Evolutionary conservation across 768 basidiomycete species (phyloP), one percentile per base, ranked within the genome.

Genomic region (Psilocybe subaeruginosa): DNA sequence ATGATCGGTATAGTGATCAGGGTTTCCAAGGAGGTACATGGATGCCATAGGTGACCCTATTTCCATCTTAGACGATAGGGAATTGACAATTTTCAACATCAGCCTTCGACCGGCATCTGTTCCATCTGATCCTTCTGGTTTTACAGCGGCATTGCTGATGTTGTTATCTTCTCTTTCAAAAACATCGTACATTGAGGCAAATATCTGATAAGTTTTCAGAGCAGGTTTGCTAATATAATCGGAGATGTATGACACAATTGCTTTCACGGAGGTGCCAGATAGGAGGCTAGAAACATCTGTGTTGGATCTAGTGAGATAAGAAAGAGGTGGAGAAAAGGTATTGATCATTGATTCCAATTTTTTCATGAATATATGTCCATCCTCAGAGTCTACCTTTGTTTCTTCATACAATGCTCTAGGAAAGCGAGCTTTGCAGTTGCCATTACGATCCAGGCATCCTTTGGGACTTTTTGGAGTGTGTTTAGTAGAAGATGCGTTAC

Each of bases 251-350:
- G 70, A 67, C 0, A 76, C 62, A 2, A 76, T 64, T 8, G 74
- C 72, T 35, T 76, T 74, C 1, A 79, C 64, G 1, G 72, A 66
- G 2, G 74, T 77, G 0, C 77, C 74, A 3, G 74, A 77, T 8
- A 72, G 49, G 3, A 78, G 54, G 54, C 53, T 54, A 4, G 33
- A 4, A 8, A 54, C 53, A 54, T 54, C 53, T 14, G 50, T 30
- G 33, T 52, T 52, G 3, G 19, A 30, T 7, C 50, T 9, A 23
- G 23, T 23, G 23, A 52, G 11, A 11, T 30, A 52, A 4, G 50
- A 23, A 8, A 52, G 27, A 3, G 27, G 3, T 3, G 2, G 27
- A 3, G 50, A 31, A 52, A 52, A 3, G 2, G 50, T 52, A 33
- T 52, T 52, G 11, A 52, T 52, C 50, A 52, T 64, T 1, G 66